Percentiles rank a stretch among this genome's conserved stretches.
These are phyloP conservation scores for Kregervanrija fluxuum DNA, from an alignment of 805 yeast genomes.

Conservation along the genomic window DNA sequence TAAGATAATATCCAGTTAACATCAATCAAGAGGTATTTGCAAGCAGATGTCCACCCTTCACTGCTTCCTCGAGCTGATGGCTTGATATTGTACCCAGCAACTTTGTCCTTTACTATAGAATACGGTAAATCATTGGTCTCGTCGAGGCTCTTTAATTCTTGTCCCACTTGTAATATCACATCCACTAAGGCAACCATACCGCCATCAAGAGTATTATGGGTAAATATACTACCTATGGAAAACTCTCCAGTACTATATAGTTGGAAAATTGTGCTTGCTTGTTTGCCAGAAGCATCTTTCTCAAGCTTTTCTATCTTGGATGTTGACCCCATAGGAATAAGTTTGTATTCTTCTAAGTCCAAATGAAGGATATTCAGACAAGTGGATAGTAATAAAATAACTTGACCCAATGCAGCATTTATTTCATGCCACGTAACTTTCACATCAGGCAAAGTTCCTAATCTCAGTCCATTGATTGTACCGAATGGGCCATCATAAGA, in stretches of 20 bases:
- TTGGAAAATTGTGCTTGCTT: conserved; percentile 39
- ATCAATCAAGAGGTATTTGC: conserved; percentile 73
- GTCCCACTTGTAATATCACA: conserved; percentile 46
- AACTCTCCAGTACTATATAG: conserved; percentile 66
- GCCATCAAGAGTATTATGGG: conserved; percentile 69
- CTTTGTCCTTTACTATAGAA: conserved; percentile 57
- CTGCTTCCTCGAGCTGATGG: conserved; percentile 56
- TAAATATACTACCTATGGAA: conserved; percentile 61
- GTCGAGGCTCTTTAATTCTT: conserved; percentile 38
- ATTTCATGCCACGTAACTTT: conserved; percentile 85
- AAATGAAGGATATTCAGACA: conserved; percentile 51
- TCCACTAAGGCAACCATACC: conserved; percentile 76
- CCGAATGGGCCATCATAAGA: conserved; percentile 82
- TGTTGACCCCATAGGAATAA: conserved; percentile 79
- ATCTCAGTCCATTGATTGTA: conserved; percentile 74
- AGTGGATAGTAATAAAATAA: conserved; percentile 62
- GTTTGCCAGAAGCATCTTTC: conserved; percentile 22
- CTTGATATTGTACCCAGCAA: conserved; percentile 72
- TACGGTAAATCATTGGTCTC: conserved; percentile 64
- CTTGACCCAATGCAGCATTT: conserved; percentile 86
- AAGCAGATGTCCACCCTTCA: conserved; percentile 85
- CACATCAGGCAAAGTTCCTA: conserved; percentile 58
- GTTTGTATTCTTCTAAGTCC: conserved; percentile 48
- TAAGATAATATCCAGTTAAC: conserved; percentile 81
- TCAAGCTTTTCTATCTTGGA: conserved; percentile 63